A percentile compares a stretch with the other conserved stretches of the same genome.
These are phyloP conservation scores for Aspergillus amoenus DNA, from an alignment of 2,329 filamentous ascomycete species.

Conservation along the genomic window DNA sequence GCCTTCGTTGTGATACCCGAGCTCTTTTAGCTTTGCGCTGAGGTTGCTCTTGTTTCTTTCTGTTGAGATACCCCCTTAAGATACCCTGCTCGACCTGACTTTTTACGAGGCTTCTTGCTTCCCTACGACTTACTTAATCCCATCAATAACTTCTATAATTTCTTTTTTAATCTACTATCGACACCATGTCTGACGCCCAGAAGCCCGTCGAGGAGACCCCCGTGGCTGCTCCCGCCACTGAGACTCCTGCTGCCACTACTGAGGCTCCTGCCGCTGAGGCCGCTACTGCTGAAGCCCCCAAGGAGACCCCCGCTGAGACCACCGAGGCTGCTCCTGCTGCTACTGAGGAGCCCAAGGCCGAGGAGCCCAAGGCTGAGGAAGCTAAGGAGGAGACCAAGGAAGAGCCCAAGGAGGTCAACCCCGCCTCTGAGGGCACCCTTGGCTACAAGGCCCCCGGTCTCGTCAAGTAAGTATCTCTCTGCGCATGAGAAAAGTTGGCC, in stretches of 20 bases:
- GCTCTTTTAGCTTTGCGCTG: conserved; percentile 36
- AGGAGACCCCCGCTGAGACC: conserved; percentile 33
- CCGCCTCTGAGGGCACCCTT: conserved; percentile 78
- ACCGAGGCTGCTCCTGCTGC: conserved; percentile 40
- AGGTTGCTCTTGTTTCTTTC: conserved; percentile 30
- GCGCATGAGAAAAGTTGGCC: neutral
- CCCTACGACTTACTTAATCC: conserved; percentile 19
- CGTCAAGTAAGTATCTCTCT: conserved; percentile 70
- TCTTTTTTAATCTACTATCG: conserved; percentile 19
- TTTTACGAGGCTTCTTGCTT: conserved; percentile 22
- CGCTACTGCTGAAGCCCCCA: conserved; percentile 30
- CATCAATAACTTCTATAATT: conserved; percentile 20
- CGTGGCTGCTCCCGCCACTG: conserved; percentile 40
- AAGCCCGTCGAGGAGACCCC: conserved; percentile 66
- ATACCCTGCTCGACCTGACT: conserved; percentile 23
- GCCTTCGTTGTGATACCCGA: conserved; percentile 39
- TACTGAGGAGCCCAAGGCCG: conserved; percentile 35
- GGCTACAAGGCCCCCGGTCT: conserved; percentile 87
- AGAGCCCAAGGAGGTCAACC: conserved; percentile 52
- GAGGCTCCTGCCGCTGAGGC: conserved; percentile 38
- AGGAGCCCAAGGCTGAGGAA: conserved; percentile 41
- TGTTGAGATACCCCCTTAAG: conserved; percentile 36
- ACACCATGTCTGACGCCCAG: conserved; percentile 70
- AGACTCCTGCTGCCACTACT: conserved; percentile 36
- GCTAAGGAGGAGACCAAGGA: conserved; percentile 37